Percentiles rank a stretch among this genome's conserved stretches.
Conservation (phyloP, 2,329 filamentous ascomycete genomes). For the Venturia aucupariae region DNA sequence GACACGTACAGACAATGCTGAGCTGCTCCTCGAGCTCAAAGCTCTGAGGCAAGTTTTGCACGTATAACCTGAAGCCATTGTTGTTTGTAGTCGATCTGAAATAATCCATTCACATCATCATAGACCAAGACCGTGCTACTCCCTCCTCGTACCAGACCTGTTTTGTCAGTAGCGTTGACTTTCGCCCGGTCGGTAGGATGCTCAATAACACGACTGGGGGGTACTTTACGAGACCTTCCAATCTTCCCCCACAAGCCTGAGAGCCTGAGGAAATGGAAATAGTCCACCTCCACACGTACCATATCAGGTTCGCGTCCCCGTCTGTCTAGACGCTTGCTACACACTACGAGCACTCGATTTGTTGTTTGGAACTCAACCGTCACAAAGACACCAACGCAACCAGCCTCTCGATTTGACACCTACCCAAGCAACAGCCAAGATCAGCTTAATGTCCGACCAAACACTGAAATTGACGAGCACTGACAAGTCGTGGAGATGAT, state of each 20-base stretch:
- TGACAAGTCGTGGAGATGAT: no score
- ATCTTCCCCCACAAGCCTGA: no score
- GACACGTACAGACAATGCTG: background rate
- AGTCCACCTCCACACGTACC: no score
- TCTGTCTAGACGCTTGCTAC: background rate
- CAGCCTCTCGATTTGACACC: background rate
- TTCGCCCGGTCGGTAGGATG: no score
- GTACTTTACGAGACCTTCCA: no score
- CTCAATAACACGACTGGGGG: no score
- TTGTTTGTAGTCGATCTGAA: background rate
- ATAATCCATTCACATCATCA: background rate
- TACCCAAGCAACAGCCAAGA: background rate
- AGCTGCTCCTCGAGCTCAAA: constrained; percentile 16
- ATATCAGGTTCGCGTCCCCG: no score
- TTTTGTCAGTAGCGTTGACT: no score
- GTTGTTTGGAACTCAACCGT: background rate
- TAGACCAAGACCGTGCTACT: no score
- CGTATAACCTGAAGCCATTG: constrained; percentile 29
- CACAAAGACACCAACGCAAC: background rate
- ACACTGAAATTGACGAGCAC: no score
- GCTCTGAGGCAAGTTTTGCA: constrained; percentile 28
- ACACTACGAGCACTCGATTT: background rate
- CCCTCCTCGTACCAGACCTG: no score
- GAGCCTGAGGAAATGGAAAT: no score
- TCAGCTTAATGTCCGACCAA: background rate